Evolutionary conservation across 345 rosid genomes (phyloP).

Genomic region (Salix koriyanagi): DNA sequence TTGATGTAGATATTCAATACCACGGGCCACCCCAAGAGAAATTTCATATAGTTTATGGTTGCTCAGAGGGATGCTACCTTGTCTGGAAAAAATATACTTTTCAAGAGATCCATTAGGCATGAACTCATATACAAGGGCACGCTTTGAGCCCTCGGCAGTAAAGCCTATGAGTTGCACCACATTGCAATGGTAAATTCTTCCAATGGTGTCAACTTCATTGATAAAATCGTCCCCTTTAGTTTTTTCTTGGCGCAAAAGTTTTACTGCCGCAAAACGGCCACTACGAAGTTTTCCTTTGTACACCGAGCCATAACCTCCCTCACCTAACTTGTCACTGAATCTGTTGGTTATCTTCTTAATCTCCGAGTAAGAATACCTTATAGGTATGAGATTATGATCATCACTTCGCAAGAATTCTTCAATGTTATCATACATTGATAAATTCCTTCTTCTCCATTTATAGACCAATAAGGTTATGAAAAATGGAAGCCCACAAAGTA

Average conservation of each 20-base stretch:
- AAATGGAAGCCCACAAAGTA: background rate
- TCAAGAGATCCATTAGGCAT: background rate
- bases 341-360: background rate
- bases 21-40: no score
- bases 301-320: constrained; percentile 11
- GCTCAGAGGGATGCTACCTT: background rate
- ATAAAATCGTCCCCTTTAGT: constrained; percentile 7
- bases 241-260: background rate
- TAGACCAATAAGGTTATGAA: background rate
- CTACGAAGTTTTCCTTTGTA: constrained; percentile 10
- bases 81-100: background rate
- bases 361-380: background rate
- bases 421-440: background rate
- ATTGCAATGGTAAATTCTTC: constrained; percentile 6
- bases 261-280: background rate
- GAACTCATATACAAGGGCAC: background rate
- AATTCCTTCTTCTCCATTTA: background rate
- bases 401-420: background rate
- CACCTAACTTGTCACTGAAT: constrained; percentile 5
- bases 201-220: constrained; percentile 14
- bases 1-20: no score
- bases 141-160: background rate
- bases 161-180: constrained; percentile 4
- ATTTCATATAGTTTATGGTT: no score
- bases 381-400: background rate